A percentile compares a stretch with the other conserved stretches of the same genome.
Conservation (phyloP, 2,329 filamentous ascomycete genomes). For the Escovopsis sp. region DNA sequence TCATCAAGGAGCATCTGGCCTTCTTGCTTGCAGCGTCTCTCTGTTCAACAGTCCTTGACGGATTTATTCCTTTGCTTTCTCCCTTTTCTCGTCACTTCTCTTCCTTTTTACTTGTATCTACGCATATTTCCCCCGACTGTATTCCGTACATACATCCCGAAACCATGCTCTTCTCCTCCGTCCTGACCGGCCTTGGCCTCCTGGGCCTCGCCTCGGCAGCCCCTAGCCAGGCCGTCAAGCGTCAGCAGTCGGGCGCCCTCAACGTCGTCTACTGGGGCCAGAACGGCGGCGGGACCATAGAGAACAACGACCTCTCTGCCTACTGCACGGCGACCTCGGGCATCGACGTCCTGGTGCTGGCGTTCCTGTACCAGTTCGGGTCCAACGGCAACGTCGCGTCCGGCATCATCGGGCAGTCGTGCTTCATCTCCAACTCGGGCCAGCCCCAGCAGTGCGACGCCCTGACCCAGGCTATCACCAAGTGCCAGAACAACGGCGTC, state of each 20-base stretch:
- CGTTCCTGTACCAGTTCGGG: slow-evolving; percentile 24
- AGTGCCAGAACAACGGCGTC: slow-evolving; percentile 6
- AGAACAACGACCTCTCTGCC: slow-evolving; percentile 20
- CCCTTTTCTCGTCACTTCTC: no score
- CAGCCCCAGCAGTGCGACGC: slow-evolving; percentile 15
- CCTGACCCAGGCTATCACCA: slow-evolving; percentile 4
- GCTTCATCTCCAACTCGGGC: slow-evolving; percentile 17
- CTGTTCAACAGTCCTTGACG: no score
- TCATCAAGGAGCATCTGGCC: no score
- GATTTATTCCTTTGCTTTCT: no score
- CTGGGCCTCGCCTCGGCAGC: slow-evolving; percentile 5
- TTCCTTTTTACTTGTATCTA: background rate
- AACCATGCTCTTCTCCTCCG: slow-evolving; percentile 3
- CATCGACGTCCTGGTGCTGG: slow-evolving; percentile 26
- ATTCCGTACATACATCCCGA: background rate
- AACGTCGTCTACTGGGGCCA: slow-evolving; percentile 17
- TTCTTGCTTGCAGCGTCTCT: no score
- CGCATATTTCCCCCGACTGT: background rate
- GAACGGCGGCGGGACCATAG: slow-evolving; percentile 13
- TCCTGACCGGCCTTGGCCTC: slow-evolving; percentile 1
- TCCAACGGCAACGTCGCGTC: slow-evolving; percentile 21
- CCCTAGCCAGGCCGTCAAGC: slow-evolving; percentile 1
- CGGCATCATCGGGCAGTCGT: slow-evolving; percentile 26
- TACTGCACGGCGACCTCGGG: slow-evolving; percentile 23
- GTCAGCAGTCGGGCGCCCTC: slow-evolving; percentile 10